phyloP scores from a whole-genome alignment of 164 flowering plant species.

The Brasenia schreberi region DNA sequence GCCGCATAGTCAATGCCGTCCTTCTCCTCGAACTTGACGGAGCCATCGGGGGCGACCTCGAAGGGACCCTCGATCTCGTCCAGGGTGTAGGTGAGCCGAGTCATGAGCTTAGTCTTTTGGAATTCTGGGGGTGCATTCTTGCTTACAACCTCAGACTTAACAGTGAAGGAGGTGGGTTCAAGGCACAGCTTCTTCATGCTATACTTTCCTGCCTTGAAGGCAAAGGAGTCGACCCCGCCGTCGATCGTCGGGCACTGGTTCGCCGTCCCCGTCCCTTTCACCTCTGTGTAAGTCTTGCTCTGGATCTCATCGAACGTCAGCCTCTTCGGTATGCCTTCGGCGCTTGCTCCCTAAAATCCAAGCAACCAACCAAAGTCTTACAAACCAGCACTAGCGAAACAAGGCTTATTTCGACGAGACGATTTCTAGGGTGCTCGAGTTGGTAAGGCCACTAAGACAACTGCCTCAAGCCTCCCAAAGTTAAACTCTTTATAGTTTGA shows the following conservation, averaged over 20 bases:
- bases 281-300: slow-evolving; percentile 95
- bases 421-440: too few species aligned
- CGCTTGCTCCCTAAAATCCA: slow-evolving; percentile 61
- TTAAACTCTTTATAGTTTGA: too few species aligned
- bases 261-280: slow-evolving; percentile 91
- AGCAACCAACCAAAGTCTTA: too few species aligned
- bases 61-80: slow-evolving; percentile 97
- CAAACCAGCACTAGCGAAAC: too few species aligned
- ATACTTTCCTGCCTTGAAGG: slow-evolving; percentile 85
- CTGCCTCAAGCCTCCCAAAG: too few species aligned
- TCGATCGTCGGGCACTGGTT: slow-evolving; percentile 95
- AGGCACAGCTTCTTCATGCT: slow-evolving; percentile 75
- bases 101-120: slow-evolving; percentile 96
- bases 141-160: slow-evolving; percentile 76
- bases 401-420: too few species aligned
- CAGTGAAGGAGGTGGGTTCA: slow-evolving; percentile 94
- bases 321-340: slow-evolving; percentile 82
- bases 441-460: too few species aligned
- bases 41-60: slow-evolving; percentile 69
- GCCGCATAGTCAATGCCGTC: slow-evolving; percentile 97
- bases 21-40: slow-evolving; percentile 81
- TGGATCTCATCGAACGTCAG: slow-evolving; percentile 91
- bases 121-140: slow-evolving; percentile 84
- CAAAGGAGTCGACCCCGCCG: slow-evolving; percentile 54
- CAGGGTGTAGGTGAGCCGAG: slow-evolving; percentile 92